Evolutionary conservation across 179 eudicot species (phyloP).

Genomic region (Silene coronaria): DNA sequence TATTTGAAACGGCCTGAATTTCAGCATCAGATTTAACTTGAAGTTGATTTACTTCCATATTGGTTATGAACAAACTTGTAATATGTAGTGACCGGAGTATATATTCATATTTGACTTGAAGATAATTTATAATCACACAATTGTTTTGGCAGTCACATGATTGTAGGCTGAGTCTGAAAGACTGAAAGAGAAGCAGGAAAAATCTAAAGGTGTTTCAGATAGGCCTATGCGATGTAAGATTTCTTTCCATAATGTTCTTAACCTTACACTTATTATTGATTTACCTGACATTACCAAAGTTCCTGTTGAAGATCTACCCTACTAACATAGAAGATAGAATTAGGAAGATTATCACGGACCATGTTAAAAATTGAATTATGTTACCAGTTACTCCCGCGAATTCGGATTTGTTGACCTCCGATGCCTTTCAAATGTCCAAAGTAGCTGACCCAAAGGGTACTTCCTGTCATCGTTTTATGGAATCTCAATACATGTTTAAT

Average conservation of each 20-base stretch:
- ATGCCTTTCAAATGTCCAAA: slow-evolving; percentile 35
- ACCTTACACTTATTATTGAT: slow-evolving; percentile 34
- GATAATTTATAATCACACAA: background rate
- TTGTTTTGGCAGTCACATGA: background rate
- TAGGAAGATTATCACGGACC: slow-evolving; percentile 32
- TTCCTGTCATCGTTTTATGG: background rate
- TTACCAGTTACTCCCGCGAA: slow-evolving; percentile 37
- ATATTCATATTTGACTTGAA: too few relatives aligned
- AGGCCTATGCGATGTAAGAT: slow-evolving; percentile 31
- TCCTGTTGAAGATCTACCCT: slow-evolving; percentile 38
- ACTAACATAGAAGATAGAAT: slow-evolving; percentile 31
- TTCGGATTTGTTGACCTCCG: slow-evolving; percentile 36
- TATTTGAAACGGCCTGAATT: too few relatives aligned
- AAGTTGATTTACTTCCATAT: too few relatives aligned
- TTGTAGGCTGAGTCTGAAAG: slow-evolving; percentile 34
- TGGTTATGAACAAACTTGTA: too few relatives aligned
- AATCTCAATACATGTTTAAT: background rate
- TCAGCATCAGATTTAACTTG: too few relatives aligned
- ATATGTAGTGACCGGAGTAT: too few relatives aligned
- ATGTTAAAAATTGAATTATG: slow-evolving; percentile 28
- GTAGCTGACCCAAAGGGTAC: slow-evolving; percentile 33
- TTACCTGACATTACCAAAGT: slow-evolving; percentile 39
- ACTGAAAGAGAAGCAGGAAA: slow-evolving; percentile 31
- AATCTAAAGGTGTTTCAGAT: slow-evolving; percentile 29
- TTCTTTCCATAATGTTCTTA: slow-evolving; percentile 28